A percentile compares a stretch with the other conserved stretches of the same genome.
Evolutionary conservation across 805 yeast genomes (phyloP).

Genomic region (Lipomyces starkeyi): DNA sequence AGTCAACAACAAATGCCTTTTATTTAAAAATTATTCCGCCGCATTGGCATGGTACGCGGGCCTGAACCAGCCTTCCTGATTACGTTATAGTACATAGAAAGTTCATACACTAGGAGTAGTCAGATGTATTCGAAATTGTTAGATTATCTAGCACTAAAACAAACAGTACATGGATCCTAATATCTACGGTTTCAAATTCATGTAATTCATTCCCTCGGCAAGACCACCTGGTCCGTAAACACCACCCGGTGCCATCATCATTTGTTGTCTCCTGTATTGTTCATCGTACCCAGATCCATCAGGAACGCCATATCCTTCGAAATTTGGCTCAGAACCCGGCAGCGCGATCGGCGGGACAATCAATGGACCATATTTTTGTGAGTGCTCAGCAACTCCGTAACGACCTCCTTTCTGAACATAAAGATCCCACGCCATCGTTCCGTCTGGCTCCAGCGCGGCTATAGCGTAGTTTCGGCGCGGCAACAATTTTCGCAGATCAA

Average conservation of each 20-base stretch:
- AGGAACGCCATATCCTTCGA: background rate
- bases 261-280: conserved; percentile 1
- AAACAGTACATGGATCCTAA: background rate
- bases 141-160: too few species aligned
- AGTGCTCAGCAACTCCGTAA: conserved; percentile 19
- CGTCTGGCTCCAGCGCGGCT: conserved; percentile 19
- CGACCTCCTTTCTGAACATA: conserved; percentile 32
- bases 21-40: too few species aligned
- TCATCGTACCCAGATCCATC: background rate
- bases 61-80: too few species aligned
- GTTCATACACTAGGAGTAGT: too few species aligned
- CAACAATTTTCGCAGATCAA: conserved; percentile 25
- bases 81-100: too few species aligned
- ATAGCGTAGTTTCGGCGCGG: conserved; percentile 35
- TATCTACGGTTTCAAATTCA: background rate
- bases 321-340: background rate
- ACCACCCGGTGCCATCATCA: conserved; percentile 11
- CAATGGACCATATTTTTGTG: conserved; percentile 34
- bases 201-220: conserved; percentile 9
- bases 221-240: conserved; percentile 14
- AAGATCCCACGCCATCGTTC: conserved; percentile 33
- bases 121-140: too few species aligned
- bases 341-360: conserved; percentile 23
- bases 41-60: too few species aligned
- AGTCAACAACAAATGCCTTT: too few species aligned